Conservation (phyloP, 805 yeast genomes). For the Lipomyces japonicus region DNA sequence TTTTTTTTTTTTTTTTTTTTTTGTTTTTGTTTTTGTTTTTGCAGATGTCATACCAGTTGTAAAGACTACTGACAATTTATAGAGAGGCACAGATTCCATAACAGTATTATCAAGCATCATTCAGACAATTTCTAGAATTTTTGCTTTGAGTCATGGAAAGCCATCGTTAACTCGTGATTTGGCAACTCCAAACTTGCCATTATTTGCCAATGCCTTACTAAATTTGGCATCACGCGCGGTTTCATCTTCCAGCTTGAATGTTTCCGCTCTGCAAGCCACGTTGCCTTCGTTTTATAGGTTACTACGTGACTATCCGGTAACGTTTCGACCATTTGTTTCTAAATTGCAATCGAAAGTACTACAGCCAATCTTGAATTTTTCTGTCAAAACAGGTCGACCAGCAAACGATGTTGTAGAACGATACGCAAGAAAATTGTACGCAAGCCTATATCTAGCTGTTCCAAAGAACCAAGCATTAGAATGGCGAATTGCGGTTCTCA, state of each 20-base stretch:
- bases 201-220: slow-evolving; percentile 9
- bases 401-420: slow-evolving; percentile 7
- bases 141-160: slow-evolving; percentile 13
- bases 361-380: slow-evolving; percentile 14
- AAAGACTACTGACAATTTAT: background rate
- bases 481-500: slow-evolving; percentile 16
- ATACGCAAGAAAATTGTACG: slow-evolving; percentile 13
- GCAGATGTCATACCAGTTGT: too few species aligned
- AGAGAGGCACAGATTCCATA: slow-evolving; percentile 6
- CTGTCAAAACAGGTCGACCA: background rate
- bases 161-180: slow-evolving; percentile 22
- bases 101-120: background rate
- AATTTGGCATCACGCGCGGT: background rate
- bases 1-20: background rate
- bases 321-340: slow-evolving; percentile 15
- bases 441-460: slow-evolving; percentile 6
- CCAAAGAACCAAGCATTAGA: slow-evolving; percentile 19
- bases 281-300: slow-evolving; percentile 15
- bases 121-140: slow-evolving; percentile 5
- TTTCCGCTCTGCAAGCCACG: background rate
- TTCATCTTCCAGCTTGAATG: background rate
- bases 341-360: slow-evolving; percentile 9
- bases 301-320: slow-evolving; percentile 12
- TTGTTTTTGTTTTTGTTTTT: too few species aligned
- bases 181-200: slow-evolving; percentile 22